These are phyloP conservation scores for Thinopyrum elongatum DNA, from an alignment of 176 grass and related monocot genomes.

Conservation along the genomic window DNA sequence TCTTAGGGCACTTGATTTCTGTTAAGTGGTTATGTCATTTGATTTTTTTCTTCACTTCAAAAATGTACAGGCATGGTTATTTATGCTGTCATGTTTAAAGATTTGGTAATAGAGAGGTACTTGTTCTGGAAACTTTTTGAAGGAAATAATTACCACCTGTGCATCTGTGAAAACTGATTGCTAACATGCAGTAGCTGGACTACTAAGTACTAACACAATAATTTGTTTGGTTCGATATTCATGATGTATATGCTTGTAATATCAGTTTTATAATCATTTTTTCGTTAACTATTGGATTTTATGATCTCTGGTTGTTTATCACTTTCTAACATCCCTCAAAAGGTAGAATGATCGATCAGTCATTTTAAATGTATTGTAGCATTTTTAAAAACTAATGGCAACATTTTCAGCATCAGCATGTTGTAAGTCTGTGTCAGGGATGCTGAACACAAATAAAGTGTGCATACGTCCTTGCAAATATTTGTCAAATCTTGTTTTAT, in stretches of 20 bases:
- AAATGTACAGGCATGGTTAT: background rate
- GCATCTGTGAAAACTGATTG: background rate
- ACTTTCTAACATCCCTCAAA: background rate
- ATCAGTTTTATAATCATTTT: background rate
- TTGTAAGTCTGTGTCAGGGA: background rate
- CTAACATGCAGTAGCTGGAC: background rate
- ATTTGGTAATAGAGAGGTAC: background rate
- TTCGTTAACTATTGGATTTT: background rate
- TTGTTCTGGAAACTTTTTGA: background rate
- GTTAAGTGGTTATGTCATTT: background rate
- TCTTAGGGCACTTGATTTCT: conserved; percentile 14
- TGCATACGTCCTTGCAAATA: background rate
- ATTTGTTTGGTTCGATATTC: background rate
- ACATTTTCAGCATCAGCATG: background rate
- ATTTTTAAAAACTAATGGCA: background rate
- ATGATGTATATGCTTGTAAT: conserved; percentile 11
- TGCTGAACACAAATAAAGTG: background rate
- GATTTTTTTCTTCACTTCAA: background rate
- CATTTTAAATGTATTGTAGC: background rate
- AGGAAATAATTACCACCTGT: background rate
- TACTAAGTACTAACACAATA: background rate
- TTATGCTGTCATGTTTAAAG: background rate
- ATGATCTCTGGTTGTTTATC: background rate
- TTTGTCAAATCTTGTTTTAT: background rate
- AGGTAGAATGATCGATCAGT: background rate